Evolutionary conservation across 2,329 filamentous ascomycete species (phyloP).

Genomic region (Zasmidium citrigriseum): DNA sequence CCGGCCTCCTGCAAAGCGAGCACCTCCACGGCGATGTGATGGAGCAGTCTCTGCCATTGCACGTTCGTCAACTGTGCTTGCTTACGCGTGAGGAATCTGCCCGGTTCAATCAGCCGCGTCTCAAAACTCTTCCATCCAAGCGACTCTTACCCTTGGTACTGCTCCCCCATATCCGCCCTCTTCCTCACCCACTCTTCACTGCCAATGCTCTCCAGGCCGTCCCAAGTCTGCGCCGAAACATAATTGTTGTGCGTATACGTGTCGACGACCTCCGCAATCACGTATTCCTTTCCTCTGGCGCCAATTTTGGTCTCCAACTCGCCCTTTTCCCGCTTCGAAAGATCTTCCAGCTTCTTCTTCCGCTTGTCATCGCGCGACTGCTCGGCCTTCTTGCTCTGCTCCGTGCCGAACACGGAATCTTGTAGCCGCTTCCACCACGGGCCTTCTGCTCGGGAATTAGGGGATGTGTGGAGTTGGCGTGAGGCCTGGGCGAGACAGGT

Average conservation of each 20-base stretch:
- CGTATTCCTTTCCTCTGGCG: slow-evolving; percentile 21
- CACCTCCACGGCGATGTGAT: slow-evolving; percentile 59
- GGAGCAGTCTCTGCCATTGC: slow-evolving; percentile 46
- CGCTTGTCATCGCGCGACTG: slow-evolving; percentile 21
- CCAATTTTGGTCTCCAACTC: slow-evolving; percentile 14
- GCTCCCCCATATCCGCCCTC: slow-evolving; percentile 38
- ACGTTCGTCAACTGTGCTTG: slow-evolving; percentile 38
- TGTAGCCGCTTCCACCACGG: slow-evolving; percentile 29
- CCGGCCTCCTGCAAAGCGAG: slow-evolving; percentile 50
- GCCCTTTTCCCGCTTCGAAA: slow-evolving; percentile 3
- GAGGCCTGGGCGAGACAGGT: slow-evolving; percentile 30
- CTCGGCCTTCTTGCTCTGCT: slow-evolving; percentile 20
- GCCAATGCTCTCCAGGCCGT: slow-evolving; percentile 58
- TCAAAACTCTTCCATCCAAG: neutral
- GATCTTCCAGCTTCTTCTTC: slow-evolving; percentile 12
- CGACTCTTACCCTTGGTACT: slow-evolving; percentile 35
- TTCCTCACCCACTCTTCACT: slow-evolving; percentile 45
- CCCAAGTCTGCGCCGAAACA: slow-evolving; percentile 50
- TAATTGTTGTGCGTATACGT: slow-evolving; percentile 39
- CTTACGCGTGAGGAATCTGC: slow-evolving; percentile 41
- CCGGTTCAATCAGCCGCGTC: slow-evolving; percentile 10
- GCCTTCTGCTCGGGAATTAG: slow-evolving; percentile 11
- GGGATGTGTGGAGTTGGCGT: slow-evolving; percentile 29
- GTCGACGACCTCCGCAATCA: slow-evolving; percentile 27
- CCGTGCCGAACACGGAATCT: slow-evolving; percentile 29